These are phyloP conservation scores for Aspergillus cavernicola DNA, from an alignment of 495 filamentous ascomycete species.

Conservation along the genomic window DNA sequence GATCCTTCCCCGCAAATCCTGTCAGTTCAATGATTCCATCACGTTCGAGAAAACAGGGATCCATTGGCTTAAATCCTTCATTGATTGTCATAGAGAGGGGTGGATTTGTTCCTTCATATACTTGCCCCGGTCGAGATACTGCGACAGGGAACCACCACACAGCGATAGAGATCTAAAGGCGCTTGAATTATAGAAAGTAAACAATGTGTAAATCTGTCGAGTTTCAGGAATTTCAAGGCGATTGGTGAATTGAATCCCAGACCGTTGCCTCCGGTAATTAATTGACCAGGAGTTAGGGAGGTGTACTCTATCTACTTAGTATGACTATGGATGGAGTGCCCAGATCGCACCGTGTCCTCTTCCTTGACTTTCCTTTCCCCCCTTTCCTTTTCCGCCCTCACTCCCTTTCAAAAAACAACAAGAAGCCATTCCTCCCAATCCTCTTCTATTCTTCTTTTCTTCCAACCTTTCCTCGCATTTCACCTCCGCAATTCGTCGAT, in stretches of 20 bases:
- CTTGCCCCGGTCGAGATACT: no score
- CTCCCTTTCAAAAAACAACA: background rate
- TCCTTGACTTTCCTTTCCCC: slow-evolving; percentile 32
- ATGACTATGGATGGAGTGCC: background rate
- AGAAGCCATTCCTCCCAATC: background rate
- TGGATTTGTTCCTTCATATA: background rate
- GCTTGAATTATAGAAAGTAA: no score
- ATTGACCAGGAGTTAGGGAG: background rate
- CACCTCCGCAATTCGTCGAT: slow-evolving; percentile 6
- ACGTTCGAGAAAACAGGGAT: background rate
- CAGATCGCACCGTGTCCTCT: slow-evolving; percentile 10
- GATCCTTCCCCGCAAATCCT: slow-evolving; percentile 9
- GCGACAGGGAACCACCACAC: no score
- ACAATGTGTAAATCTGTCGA: no score
- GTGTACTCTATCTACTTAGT: no score
- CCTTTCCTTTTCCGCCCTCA: slow-evolving; percentile 17
- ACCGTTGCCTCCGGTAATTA: no score
- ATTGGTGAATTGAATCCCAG: no score
- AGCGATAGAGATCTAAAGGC: no score
- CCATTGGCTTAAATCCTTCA: background rate
- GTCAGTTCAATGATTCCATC: background rate
- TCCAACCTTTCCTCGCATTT: slow-evolving; percentile 11
- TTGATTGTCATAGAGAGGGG: no score
- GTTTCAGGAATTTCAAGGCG: no score
- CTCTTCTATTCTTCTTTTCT: background rate